Percentiles rank a stretch among this genome's conserved stretches.
phyloP scores from a whole-genome alignment of 2,329 filamentous ascomycete genomes.

The Orbilia oligospora region DNA sequence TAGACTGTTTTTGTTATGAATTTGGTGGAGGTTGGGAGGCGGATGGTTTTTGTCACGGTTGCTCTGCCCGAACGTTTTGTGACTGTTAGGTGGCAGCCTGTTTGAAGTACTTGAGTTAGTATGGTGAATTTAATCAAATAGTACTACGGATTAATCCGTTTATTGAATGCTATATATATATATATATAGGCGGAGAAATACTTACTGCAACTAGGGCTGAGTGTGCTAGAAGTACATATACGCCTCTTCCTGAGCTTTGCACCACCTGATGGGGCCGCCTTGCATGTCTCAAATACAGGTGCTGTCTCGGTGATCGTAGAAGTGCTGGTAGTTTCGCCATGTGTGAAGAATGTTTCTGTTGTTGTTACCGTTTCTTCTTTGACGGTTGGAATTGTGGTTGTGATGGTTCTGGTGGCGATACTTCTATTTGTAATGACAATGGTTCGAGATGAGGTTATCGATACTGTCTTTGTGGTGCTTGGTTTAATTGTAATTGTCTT shows the following conservation, averaged over 20 bases:
- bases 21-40: constrained; percentile 5
- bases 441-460: not conserved
- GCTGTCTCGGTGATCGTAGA: not conserved
- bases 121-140: too few relatives aligned
- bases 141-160: not conserved
- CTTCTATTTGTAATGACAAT: not conserved
- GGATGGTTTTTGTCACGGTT: not conserved
- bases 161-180: too few relatives aligned
- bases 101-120: not conserved
- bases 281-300: not conserved
- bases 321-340: not conserved
- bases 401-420: not conserved
- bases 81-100: not conserved
- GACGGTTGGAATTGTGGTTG: not conserved
- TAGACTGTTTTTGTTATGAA: not conserved
- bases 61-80: not conserved
- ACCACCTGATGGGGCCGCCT: not conserved
- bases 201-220: not conserved
- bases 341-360: constrained; percentile 1
- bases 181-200: not conserved
- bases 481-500: not conserved
- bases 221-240: not conserved
- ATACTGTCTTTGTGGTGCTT: not conserved
- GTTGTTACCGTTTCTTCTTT: not conserved
- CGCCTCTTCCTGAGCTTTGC: not conserved